Evolutionary conservation across 2,329 filamentous ascomycete species (phyloP), one percentile per base, ranked within the genome.

Genomic region (Tolypocladium pustulatum): DNA sequence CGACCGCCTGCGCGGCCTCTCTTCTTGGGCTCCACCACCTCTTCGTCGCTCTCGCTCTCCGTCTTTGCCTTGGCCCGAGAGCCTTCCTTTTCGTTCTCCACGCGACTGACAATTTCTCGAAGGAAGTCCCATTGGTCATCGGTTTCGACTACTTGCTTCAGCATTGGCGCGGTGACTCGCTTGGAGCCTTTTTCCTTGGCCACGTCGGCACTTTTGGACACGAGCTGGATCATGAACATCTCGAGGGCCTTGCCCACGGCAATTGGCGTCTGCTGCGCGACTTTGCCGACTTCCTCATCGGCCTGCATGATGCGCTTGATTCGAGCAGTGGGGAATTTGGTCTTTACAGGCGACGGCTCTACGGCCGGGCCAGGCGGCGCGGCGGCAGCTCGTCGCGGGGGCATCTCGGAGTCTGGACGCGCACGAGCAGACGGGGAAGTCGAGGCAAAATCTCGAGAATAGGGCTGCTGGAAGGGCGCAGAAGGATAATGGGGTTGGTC

Each of bases 271-370:
- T 97, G 94, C 74, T 99, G 94, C 4, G 94, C 92, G 12, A 99
- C 94, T 76, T 99, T 99, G 62, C 94, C 94, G 0, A 99, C 92
- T 71, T 99, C 94, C 70, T 99, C 94, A 69, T 99, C 94, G 13
- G 93, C 93, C 75, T 99, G 94, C 94, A 99, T 97, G 68, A 99
- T 97, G 56, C 94, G 86, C 80, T 99, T 99, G 78, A 99, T 99
- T 62, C 94, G 84, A 17, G 94, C 94, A 37, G 96, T 96, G 1
- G 94, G 94, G 68, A 99, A 99, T 68, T 97, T 97, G 38, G 93
- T 97, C 73, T 85, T 90, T 66, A 99, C 91, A 51, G 91, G 81
- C 73, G 75, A 96, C 75, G 72, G 83, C 72, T 75, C 85, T 66
- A 83, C 74, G 51, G 72, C 70, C 36, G 73, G 68, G 49, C 68